Base-by-base conservation (phyloP, 2,329 filamentous ascomycete species). In the Aphanocladium album region DNA sequence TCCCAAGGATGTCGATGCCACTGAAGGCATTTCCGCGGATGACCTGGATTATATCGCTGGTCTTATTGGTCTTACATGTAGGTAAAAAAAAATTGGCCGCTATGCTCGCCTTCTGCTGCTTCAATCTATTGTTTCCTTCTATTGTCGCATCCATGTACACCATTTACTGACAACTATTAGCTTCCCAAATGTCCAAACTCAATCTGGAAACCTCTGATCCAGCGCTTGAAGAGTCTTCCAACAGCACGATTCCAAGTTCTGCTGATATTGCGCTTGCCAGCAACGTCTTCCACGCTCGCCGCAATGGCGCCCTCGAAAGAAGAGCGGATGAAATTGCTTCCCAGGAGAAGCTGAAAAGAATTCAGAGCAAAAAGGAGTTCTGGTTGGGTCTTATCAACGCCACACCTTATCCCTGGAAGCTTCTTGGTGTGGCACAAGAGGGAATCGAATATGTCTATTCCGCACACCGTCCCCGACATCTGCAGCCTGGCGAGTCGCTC, bases 331-430 rank as follows among this genome's bases (percentile, higher is more conserved):
- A 55, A 23, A 5, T 5, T 8, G 4, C 7, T 5, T 27, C 14
- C 9, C 16, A 47, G 12, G 5, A 19, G 5, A 16, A 17, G 17
- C n/a, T 50, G 25, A 33, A 11, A 4, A 3, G 14, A 0, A 7
- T n/a, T 6, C 53, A 55, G n/a, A 1, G 17, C 16, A 30, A n/a
- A 3, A 14, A 21, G 4, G 49, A 30, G 43, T 67, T 66, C 17
- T 60, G 53, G 51, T 57, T 74, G 37, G 63, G 60, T 2, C 60
- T 74, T 50, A 62, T 74, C 67, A 74, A 74, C 60, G 68, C 66
- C n/a, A 73, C 70, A 6, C 72, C 72, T 2, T 74, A 71, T 62
- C 60, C 50, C 30, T 74, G 71, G 71, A 7, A 66, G 57, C 46
- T 64, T 49, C 0, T 65, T 64, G 59, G 1, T 60, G 64, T 57